Percentiles rank a stretch among this genome's conserved stretches.
Conservation (phyloP, 495 filamentous ascomycete genomes). For the Daldinia concentrica region DNA sequence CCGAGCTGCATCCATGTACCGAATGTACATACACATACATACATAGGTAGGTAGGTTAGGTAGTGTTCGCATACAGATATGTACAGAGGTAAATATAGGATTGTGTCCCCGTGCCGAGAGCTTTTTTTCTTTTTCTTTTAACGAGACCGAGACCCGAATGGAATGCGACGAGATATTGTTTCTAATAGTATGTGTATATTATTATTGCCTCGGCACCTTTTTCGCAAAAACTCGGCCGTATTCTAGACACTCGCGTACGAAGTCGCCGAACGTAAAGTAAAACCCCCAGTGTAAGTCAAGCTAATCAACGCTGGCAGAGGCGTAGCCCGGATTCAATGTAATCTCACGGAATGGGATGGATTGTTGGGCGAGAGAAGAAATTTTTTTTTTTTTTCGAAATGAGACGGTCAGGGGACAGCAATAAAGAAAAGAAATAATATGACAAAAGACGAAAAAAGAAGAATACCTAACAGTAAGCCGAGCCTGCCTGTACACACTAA, state of each 20-base stretch:
- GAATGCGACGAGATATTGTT: slow-evolving; percentile 33
- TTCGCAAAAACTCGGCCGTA: slow-evolving; percentile 23
- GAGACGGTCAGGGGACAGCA: slow-evolving; percentile 5
- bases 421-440: slow-evolving; percentile 17
- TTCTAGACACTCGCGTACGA: slow-evolving; percentile 20
- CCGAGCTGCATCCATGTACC: slow-evolving; percentile 24
- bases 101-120: background rate
- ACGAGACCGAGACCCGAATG: slow-evolving; percentile 21
- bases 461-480: slow-evolving; percentile 11
- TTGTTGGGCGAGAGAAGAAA: slow-evolving; percentile 12
- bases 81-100: slow-evolving; percentile 5
- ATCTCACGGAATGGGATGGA: slow-evolving; percentile 25
- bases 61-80: background rate
- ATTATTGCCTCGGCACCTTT: slow-evolving; percentile 1
- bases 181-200: slow-evolving; percentile 12
- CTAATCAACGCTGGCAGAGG: slow-evolving; percentile 14
- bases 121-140: background rate
- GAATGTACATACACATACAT: slow-evolving; percentile 10
- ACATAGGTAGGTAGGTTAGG: background rate
- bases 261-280: slow-evolving; percentile 19
- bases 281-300: slow-evolving; percentile 4
- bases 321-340: slow-evolving; percentile 30
- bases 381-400: slow-evolving; percentile 24
- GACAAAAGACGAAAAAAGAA: slow-evolving; percentile 4
- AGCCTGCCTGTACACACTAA: slow-evolving; percentile 2